Base-by-base conservation (phyloP, 1,139 yeast genomes). In the Diutina pseudorugosa region DNA sequence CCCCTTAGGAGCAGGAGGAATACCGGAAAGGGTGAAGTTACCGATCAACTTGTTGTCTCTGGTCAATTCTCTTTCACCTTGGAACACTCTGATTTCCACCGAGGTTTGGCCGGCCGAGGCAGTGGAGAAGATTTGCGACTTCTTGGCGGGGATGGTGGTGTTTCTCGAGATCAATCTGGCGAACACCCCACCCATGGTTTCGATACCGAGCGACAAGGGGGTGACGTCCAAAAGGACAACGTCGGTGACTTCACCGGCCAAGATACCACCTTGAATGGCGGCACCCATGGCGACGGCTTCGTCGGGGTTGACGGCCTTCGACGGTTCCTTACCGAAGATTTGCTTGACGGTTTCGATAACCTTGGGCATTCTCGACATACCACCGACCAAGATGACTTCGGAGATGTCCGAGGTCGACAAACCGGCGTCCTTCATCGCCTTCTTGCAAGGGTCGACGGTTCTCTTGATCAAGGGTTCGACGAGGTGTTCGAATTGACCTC, bases 281-380 rank as follows among this genome's bases (percentile, higher is more conserved):
- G 98, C 98, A 79, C 99, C 99, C 77, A 93, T 89, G 67, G 98
- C 98, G 62, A 93, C 99, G 59, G 98, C 99, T 79, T 93, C 98
- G 73, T 93, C 98, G 65, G 99, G 99, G 86, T 93, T 94, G 68
- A 93, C 98, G 61, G 96, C 91, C 82, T 93, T 94, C 61, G 95
- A 88, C 67, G 98, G 97, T 68, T 93, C 96, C 73, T 82, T 88
- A 70, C 94, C 94, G 73, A 93, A 93, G 64, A 93, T 78, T 59
- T 80, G 72, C 78, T 90, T 91, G 70, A 93, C 98, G 64, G 98
- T 91, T 70, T 90, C 97, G 59, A 89, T 79, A 68, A 93, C 98
- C 85, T 93, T 94, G 75, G 99, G 99, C 98, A 93, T 93, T 80
- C 99, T 89, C 58, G 98, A 86, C 98, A 91, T 93, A 84, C 99